Percentiles rank a stretch among this genome's conserved stretches.
Conservation (phyloP, 805 yeast species). For the Wickerhamomyces alni region DNA sequence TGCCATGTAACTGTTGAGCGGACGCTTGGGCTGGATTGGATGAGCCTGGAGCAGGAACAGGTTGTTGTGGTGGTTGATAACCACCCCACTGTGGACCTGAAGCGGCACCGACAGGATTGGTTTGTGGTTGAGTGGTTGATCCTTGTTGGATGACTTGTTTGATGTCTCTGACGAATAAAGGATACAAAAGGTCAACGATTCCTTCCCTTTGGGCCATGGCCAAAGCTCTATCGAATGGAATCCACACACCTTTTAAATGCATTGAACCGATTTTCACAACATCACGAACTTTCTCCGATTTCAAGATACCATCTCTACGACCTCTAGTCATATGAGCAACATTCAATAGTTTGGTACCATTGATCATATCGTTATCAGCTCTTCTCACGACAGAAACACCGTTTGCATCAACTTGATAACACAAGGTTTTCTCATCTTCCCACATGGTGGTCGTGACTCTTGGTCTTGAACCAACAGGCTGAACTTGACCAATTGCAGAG, state of each 20-base stretch:
- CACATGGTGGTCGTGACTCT: conserved; percentile 80
- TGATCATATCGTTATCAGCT: conserved; percentile 80
- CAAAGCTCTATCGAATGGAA: conserved; percentile 77
- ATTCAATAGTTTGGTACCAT: conserved; percentile 76
- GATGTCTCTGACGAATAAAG: conserved; percentile 69
- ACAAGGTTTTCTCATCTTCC: conserved; percentile 83
- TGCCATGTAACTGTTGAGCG: conserved; percentile 4
- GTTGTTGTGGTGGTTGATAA: conserved; percentile 6
- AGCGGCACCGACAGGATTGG: conserved; percentile 10
- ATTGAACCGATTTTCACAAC: conserved; percentile 83
- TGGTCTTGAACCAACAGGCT: conserved; percentile 35
- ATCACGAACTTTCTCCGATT: conserved; percentile 69
- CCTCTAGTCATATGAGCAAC: conserved; percentile 89
- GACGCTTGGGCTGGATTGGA: conserved; percentile 2
- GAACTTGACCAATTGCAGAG: conserved; percentile 23
- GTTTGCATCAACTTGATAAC: conserved; percentile 81
- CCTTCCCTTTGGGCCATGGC: conserved; percentile 80
- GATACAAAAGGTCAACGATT: conserved; percentile 59
- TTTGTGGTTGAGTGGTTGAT: conserved; percentile 25
- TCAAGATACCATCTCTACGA: conserved; percentile 76
- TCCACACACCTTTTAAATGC: conserved; percentile 90
- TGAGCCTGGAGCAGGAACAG: background rate
- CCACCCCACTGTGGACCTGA: conserved; percentile 2
- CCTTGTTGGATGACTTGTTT: conserved; percentile 38
- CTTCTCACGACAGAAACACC: conserved; percentile 77